A percentile compares a stretch with the other conserved stretches of the same genome.
phyloP scores from a whole-genome alignment of 2,329 filamentous ascomycete species.

The Diaporthe capsici region DNA sequence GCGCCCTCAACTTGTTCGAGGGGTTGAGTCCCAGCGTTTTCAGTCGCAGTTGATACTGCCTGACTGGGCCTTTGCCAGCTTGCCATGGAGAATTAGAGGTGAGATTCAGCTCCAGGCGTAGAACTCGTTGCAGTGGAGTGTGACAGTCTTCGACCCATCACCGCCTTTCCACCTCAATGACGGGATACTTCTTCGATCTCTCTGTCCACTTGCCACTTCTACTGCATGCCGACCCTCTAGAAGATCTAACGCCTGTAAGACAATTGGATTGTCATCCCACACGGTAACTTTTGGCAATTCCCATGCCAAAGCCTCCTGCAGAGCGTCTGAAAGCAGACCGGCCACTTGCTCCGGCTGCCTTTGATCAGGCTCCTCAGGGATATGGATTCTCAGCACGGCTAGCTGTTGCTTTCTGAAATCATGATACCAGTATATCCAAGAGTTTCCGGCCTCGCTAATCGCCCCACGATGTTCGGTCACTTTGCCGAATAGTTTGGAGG shows the following conservation, averaged over 20 bases:
- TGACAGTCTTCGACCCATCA: background rate
- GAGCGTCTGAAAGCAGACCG: background rate
- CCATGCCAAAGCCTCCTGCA: constrained; percentile 3
- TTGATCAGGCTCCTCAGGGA: background rate
- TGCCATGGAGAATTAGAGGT: no score
- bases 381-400: constrained; percentile 13
- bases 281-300: constrained; percentile 1
- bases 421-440: constrained; percentile 27
- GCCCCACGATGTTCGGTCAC: background rate
- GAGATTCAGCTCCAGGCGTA: constrained; percentile 1
- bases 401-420: constrained; percentile 17
- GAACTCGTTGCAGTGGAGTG: background rate
- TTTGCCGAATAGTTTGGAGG: background rate
- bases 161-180: constrained; percentile 9
- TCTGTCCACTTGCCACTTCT: background rate
- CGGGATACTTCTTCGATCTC: constrained; percentile 7
- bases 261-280: constrained; percentile 1
- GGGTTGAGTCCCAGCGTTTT: background rate
- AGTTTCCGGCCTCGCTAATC: background rate
- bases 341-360: background rate
- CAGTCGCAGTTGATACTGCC: background rate
- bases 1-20: background rate
- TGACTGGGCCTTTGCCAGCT: no score
- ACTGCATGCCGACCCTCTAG: background rate
- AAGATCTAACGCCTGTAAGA: background rate